These are phyloP conservation scores for Nothophaeocryptopus gaeumannii DNA, from an alignment of 2,329 filamentous ascomycete species.

Conservation along the genomic window DNA sequence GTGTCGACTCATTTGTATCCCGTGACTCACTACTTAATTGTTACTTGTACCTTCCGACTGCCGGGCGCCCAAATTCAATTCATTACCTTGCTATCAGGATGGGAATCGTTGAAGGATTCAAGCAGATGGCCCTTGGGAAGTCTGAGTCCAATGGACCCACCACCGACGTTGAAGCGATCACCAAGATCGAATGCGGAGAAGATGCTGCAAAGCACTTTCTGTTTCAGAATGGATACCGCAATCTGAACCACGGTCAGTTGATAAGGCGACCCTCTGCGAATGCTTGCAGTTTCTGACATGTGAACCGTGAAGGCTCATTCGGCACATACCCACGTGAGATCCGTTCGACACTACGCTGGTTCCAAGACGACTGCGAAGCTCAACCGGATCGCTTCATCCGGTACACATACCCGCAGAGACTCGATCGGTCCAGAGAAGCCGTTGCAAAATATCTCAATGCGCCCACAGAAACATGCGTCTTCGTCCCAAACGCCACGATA, in stretches of 20 bases:
- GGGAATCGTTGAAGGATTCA: background rate
- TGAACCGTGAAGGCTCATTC: constrained; percentile 64
- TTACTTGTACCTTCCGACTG: too few relatives aligned
- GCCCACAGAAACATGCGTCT: constrained; percentile 64
- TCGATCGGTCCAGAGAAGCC: constrained; percentile 63
- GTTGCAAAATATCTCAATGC: constrained; percentile 66
- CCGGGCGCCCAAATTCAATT: too few relatives aligned
- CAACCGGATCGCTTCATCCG: constrained; percentile 74
- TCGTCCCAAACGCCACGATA: constrained; percentile 77
- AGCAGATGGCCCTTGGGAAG: background rate
- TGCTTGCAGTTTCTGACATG: background rate
- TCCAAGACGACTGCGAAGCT: constrained; percentile 65
- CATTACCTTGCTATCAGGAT: background rate
- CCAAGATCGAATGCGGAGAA: constrained; percentile 32
- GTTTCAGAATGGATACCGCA: constrained; percentile 65
- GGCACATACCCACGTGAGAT: constrained; percentile 69
- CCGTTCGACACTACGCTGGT: constrained; percentile 57
- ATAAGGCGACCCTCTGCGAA: background rate
- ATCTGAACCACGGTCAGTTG: constrained; percentile 73
- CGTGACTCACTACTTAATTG: too few relatives aligned
- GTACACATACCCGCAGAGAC: constrained; percentile 59
- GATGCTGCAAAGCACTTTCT: constrained; percentile 62
- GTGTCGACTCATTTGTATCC: too few relatives aligned
- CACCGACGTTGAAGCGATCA: constrained; percentile 8
- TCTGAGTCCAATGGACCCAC: background rate